phyloP scores from a whole-genome alignment of 2,329 filamentous ascomycete species.

The Exserohilum rostratum region DNA sequence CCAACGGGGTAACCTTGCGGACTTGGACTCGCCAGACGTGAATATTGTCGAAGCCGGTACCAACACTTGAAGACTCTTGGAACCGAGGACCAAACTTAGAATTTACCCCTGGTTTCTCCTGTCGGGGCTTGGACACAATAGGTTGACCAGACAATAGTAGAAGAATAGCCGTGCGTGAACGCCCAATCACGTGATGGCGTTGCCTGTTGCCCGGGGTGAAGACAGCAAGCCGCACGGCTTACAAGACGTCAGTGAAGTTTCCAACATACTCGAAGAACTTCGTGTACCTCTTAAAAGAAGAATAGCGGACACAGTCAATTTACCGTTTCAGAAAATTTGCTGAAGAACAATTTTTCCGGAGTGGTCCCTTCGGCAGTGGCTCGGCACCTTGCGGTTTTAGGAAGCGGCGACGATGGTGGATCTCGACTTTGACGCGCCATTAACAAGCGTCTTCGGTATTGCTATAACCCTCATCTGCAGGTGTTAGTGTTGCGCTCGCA shows the following conservation, averaged over 20 bases:
- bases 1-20: background rate
- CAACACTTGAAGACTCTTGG: background rate
- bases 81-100: too few relatives aligned
- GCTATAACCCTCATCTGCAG: background rate
- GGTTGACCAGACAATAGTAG: background rate
- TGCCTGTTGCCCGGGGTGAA: conserved; percentile 16
- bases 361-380: conserved; percentile 20
- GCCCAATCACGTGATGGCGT: conserved; percentile 17
- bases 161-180: conserved; percentile 13
- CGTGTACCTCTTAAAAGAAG: conserved; percentile 9
- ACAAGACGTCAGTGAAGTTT: conserved; percentile 14
- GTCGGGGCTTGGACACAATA: conserved; percentile 13
- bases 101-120: background rate
- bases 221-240: conserved; percentile 14
- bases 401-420: conserved; percentile 14
- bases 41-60: background rate
- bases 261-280: conserved; percentile 1
- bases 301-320: background rate
- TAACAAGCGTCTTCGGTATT: background rate
- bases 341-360: conserved; percentile 18
- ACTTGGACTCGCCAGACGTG: background rate
- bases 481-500: background rate
- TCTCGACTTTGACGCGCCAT: conserved; percentile 1
- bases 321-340: background rate
- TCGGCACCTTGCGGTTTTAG: conserved; percentile 25